Percentiles rank a stretch among this genome's conserved stretches.
Conservation (phyloP, 1,284 basidiomycete genomes). For the Taiwanofungus camphoratus region DNA sequence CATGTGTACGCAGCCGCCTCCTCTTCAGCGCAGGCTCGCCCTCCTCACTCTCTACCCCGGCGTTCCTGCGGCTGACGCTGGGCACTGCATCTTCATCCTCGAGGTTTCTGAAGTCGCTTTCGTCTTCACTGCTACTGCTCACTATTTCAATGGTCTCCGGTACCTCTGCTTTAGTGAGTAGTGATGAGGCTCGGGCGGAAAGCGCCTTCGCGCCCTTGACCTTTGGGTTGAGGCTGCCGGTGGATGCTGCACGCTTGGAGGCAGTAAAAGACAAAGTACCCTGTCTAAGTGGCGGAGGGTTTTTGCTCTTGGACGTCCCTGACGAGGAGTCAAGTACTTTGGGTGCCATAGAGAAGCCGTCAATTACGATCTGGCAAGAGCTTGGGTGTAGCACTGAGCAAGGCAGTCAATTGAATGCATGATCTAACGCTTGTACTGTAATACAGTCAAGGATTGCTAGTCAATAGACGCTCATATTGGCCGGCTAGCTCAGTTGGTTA, state of each 20-base stretch:
- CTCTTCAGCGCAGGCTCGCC: constrained; percentile 4
- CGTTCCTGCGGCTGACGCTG: not conserved
- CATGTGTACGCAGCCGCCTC: constrained; percentile 3
- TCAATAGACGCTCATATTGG: not conserved
- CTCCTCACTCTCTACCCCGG: not conserved
- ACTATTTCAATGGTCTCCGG: constrained; percentile 3
- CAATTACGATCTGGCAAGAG: too few relatives aligned
- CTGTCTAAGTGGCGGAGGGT: constrained; percentile 5
- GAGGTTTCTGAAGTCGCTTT: not conserved
- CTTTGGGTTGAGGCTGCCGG: not conserved
- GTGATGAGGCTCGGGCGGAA: constrained; percentile 1
- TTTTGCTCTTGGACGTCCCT: not conserved
- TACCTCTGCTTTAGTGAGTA: not conserved
- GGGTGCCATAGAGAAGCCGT: not conserved
- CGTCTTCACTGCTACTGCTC: constrained; percentile 4
- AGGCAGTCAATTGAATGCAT: too few relatives aligned
- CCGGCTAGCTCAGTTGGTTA: constrained; percentile 12
- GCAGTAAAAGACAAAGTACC: constrained; percentile 7
- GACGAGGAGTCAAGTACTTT: not conserved
- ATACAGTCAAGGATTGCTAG: too few relatives aligned
- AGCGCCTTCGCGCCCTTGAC: not conserved
- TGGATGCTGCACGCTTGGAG: constrained; percentile 8
- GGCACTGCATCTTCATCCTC: not conserved
- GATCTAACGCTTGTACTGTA: too few relatives aligned
- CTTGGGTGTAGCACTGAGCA: too few relatives aligned